A percentile compares a stretch with the other conserved stretches of the same genome.
Evolutionary conservation across 352 stramenopile species (phyloP).

Genomic region (Phytophthora ramorum): DNA sequence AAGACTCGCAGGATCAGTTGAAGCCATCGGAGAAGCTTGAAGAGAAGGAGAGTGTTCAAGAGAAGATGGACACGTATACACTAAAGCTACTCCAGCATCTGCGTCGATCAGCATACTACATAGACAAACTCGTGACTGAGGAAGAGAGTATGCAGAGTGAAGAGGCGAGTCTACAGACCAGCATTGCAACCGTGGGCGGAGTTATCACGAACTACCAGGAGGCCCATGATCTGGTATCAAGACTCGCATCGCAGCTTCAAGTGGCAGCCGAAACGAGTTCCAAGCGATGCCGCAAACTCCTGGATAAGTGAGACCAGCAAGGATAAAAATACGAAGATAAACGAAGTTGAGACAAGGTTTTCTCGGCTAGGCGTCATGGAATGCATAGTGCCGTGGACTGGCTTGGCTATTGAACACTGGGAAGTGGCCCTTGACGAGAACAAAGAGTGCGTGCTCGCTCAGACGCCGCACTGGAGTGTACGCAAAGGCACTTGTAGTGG

Average conservation of each 20-base stretch:
- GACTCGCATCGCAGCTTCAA: constrained; percentile 50
- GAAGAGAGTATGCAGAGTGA: constrained; percentile 56
- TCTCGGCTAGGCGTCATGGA: constrained; percentile 18
- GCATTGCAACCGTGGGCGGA: constrained; percentile 29
- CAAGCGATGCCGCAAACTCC: constrained; percentile 34
- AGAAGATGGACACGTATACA: constrained; percentile 52
- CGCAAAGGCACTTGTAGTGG: constrained; percentile 34
- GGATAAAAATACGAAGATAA: constrained; percentile 34
- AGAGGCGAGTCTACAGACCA: constrained; percentile 47
- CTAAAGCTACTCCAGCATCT: constrained; percentile 79
- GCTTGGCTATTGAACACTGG: constrained; percentile 24
- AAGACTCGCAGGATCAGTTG: constrained; percentile 57
- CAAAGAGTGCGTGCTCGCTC: constrained; percentile 25
- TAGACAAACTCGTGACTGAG: constrained; percentile 66
- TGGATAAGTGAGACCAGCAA: constrained; percentile 27
- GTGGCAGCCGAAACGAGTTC: constrained; percentile 40
- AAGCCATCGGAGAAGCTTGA: constrained; percentile 22
- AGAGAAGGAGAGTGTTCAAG: constrained; percentile 39
- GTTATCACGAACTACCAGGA: constrained; percentile 48
- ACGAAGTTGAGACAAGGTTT: constrained; percentile 3
- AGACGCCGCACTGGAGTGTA: constrained; percentile 47
- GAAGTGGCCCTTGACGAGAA: constrained; percentile 31
- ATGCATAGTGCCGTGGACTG: constrained; percentile 26
- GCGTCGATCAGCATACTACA: constrained; percentile 59
- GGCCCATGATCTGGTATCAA: constrained; percentile 46